These are phyloP conservation scores for Scheffersomyces insectosa DNA, from an alignment of 1,139 yeast species.

Conservation along the genomic window DNA sequence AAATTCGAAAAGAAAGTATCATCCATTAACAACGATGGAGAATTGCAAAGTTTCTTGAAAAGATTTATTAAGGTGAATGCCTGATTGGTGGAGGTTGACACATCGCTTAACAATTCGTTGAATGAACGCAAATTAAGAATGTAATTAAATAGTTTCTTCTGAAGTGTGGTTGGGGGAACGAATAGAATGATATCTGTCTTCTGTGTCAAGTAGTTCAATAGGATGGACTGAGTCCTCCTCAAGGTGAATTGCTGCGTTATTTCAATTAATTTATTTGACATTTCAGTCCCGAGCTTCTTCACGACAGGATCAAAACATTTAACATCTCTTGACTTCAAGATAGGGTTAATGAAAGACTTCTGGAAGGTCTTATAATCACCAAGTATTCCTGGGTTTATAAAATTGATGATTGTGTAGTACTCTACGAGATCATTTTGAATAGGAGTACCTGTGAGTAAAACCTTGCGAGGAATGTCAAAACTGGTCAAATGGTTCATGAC, in stretches of 20 bases:
- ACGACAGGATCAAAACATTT: constrained; percentile 56
- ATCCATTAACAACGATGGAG: constrained; percentile 63
- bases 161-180: constrained; percentile 71
- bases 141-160: constrained; percentile 53
- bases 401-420: constrained; percentile 77
- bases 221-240: constrained; percentile 66
- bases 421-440: constrained; percentile 89
- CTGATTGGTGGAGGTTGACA: constrained; percentile 32
- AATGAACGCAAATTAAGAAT: constrained; percentile 48
- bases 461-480: constrained; percentile 55
- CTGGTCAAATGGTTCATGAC: constrained; percentile 61
- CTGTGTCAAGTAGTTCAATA: constrained; percentile 69
- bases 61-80: constrained; percentile 72
- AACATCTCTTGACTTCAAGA: constrained; percentile 70
- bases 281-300: constrained; percentile 57
- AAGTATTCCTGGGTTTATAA: constrained; percentile 79
- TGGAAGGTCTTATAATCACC: constrained; percentile 69
- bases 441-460: constrained; percentile 88
- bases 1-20: constrained; percentile 34
- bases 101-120: constrained; percentile 21
- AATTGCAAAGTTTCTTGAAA: constrained; percentile 80
- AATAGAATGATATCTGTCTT: constrained; percentile 79
- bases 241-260: constrained; percentile 69
- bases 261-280: constrained; percentile 60
- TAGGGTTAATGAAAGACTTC: constrained; percentile 67